phyloP scores from a whole-genome alignment of 176 grass and related monocot species.

The Pharus latifolius region DNA sequence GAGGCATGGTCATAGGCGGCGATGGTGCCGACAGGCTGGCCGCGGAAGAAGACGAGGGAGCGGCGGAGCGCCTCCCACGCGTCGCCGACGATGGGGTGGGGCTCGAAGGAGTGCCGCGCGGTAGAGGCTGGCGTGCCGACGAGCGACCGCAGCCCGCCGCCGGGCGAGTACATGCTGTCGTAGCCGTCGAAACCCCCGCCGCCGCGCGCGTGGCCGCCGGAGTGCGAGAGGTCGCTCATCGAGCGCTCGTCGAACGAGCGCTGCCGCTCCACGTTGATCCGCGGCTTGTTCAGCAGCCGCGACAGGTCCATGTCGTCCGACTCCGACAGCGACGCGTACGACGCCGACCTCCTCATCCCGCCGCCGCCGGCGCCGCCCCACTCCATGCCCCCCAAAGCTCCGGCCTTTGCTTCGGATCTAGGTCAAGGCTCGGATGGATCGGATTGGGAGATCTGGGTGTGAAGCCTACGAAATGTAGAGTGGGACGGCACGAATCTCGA shows the following conservation, averaged over 20 bases:
- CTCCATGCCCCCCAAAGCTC: conserved; percentile 12
- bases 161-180: conserved; percentile 70
- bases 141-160: conserved; percentile 46
- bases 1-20: conserved; percentile 60
- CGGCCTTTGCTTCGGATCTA: conserved; percentile 21
- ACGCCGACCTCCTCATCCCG: conserved; percentile 41
- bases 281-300: conserved; percentile 53
- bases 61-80: conserved; percentile 67
- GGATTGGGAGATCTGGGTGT: conserved; percentile 33
- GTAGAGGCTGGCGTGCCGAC: conserved; percentile 53
- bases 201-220: conserved; percentile 27
- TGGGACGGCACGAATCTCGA: conserved; percentile 24
- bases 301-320: conserved; percentile 59
- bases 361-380: neutral
- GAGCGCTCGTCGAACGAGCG: conserved; percentile 70
- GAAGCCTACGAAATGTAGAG: neutral
- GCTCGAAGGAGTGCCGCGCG: conserved; percentile 55
- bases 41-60: conserved; percentile 62
- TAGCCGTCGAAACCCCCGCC: neutral
- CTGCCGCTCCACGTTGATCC: conserved; percentile 60
- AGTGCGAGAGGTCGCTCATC: conserved; percentile 60
- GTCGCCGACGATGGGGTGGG: conserved; percentile 53
- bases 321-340: conserved; percentile 50
- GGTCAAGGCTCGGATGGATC: conserved; percentile 12
- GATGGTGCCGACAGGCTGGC: conserved; percentile 56